Conservation (phyloP, 495 filamentous ascomycete species). For the Margaritispora aquatica region DNA sequence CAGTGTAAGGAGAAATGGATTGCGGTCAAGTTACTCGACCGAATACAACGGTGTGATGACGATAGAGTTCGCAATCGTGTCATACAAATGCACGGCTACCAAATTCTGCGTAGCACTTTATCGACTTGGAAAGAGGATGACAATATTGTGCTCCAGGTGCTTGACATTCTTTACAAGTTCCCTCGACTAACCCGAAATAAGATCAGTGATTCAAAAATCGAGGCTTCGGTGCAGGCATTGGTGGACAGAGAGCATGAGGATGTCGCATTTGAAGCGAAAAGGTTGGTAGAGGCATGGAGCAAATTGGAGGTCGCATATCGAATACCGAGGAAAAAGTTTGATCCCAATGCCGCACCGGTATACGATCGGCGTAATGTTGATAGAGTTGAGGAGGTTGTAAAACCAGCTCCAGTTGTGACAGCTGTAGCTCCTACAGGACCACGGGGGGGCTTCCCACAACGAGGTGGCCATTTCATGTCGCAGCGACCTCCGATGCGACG, state of each 20-base stretch:
- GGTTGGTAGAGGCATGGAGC: conserved; percentile 78
- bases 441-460: conserved; percentile 56
- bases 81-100: conserved; percentile 94
- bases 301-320: conserved; percentile 89
- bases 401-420: conserved; percentile 31
- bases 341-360: conserved; percentile 27
- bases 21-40: conserved; percentile 84
- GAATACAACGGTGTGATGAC: conserved; percentile 85
- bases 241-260: conserved; percentile 62
- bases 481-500: conserved; percentile 51
- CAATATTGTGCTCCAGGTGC: conserved; percentile 81
- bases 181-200: conserved; percentile 94
- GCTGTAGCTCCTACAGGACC: conserved; percentile 59
- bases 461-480: conserved; percentile 48
- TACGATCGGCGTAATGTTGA: conserved; percentile 65
- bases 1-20: conserved; percentile 99
- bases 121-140: conserved; percentile 79
- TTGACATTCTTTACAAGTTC: conserved; percentile 84
- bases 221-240: conserved; percentile 70
- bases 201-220: conserved; percentile 94
- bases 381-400: conserved; percentile 45
- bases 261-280: conserved; percentile 63
- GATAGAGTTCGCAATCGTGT: conserved; percentile 84
- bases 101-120: conserved; percentile 82
- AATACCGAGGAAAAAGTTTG: conserved; percentile 72